A percentile compares a stretch with the other conserved stretches of the same genome.
phyloP scores from a whole-genome alignment of 257 asterid species.

The Ligustrum vulgare region DNA sequence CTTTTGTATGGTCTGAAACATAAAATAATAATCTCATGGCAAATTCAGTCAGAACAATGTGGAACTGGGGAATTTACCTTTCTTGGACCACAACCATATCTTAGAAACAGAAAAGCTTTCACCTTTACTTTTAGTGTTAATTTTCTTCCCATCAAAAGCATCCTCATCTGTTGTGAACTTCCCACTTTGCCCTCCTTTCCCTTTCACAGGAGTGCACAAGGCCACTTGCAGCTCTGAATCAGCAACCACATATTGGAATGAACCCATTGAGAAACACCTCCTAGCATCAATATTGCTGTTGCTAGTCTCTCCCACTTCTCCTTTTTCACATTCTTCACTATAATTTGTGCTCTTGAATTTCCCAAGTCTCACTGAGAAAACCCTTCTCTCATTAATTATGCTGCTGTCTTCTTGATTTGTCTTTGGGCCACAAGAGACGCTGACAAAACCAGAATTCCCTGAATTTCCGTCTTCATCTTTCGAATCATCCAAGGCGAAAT shows the following conservation, averaged over 20 bases:
- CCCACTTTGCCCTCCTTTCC: constrained; percentile 48
- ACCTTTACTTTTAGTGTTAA: constrained; percentile 70
- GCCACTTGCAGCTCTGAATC: constrained; percentile 83
- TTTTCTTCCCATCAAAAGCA: constrained; percentile 58
- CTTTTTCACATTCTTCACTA: constrained; percentile 30
- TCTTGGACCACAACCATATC: constrained; percentile 95
- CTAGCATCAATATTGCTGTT: constrained; percentile 69
- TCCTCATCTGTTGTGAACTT: constrained; percentile 52
- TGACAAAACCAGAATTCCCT: constrained; percentile 25
- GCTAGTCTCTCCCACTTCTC: constrained; percentile 75
- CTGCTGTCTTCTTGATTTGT: constrained; percentile 30
- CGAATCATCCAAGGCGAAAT: constrained; percentile 48
- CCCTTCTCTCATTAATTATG: constrained; percentile 60
- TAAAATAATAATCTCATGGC: constrained; percentile 38
- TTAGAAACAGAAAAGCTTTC: constrained; percentile 98
- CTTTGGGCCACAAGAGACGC: constrained; percentile 33
- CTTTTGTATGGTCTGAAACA: constrained; percentile 18
- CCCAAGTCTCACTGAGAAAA: constrained; percentile 86
- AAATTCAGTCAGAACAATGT: constrained; percentile 41
- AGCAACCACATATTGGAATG: constrained; percentile 88
- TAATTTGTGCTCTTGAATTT: constrained; percentile 48
- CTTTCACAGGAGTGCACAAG: constrained; percentile 39
- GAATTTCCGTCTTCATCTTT: constrained; percentile 51
- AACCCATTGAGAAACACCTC: constrained; percentile 97
- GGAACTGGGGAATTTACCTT: constrained; percentile 57